phyloP scores from a whole-genome alignment of 345 rosid species.

The Garcia nutans region DNA sequence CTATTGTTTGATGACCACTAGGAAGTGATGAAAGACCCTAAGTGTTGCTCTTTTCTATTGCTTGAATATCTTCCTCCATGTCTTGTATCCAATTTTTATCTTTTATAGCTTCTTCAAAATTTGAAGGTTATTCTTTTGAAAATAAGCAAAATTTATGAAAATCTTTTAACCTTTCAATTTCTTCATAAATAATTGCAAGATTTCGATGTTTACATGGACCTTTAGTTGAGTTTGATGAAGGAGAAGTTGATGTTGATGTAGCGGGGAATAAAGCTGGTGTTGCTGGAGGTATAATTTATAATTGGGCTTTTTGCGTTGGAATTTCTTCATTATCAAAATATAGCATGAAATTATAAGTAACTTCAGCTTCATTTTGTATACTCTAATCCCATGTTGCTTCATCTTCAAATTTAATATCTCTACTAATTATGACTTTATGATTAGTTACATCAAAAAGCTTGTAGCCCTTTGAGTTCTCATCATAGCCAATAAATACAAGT shows the following conservation, averaged over 20 bases:
- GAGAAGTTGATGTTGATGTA: too few relatives aligned
- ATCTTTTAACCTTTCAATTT: too few relatives aligned
- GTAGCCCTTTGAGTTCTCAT: neutral
- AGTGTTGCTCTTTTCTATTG: too few relatives aligned
- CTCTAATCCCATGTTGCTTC: neutral
- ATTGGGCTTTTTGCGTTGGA: neutral
- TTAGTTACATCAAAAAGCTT: neutral
- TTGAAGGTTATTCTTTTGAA: too few relatives aligned
- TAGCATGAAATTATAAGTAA: neutral
- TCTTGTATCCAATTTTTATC: neutral
- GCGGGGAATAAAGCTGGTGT: neutral
- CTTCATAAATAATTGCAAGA: too few relatives aligned
- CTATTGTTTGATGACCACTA: neutral
- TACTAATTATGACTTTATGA: neutral
- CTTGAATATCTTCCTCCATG: too few relatives aligned
- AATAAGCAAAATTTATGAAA: too few relatives aligned
- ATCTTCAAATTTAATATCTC: neutral
- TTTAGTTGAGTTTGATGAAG: neutral
- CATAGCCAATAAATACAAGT: neutral
- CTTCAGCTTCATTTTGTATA: neutral
- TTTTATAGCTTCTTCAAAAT: too few relatives aligned
- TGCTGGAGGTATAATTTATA: neutral
- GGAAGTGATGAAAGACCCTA: neutral
- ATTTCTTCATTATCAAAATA: neutral
- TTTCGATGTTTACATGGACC: too few relatives aligned